A percentile compares a stretch with the other conserved stretches of the same genome.
These are phyloP conservation scores for Trichophyton schoenleinii DNA, from an alignment of 2,329 filamentous ascomycete species.

Conservation along the genomic window DNA sequence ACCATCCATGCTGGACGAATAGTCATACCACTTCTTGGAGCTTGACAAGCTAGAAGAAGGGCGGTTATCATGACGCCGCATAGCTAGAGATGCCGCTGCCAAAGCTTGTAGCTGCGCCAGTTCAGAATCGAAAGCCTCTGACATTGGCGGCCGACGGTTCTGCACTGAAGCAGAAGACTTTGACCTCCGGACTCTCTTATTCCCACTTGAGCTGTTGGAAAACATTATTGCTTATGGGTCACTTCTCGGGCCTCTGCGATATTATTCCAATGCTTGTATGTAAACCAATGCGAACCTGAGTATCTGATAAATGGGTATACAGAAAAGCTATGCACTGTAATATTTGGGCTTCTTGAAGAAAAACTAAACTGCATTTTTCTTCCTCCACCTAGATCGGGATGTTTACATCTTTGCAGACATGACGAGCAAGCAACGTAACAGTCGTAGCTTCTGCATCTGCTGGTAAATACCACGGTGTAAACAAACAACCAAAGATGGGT, in stretches of 20 bases:
- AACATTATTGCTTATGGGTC: constrained; percentile 14
- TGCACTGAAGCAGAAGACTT: constrained; percentile 30
- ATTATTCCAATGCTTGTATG: background rate
- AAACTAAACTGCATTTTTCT: background rate
- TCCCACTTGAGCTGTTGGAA: constrained; percentile 20
- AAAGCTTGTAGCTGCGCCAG: constrained; percentile 25
- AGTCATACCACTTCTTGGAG: background rate
- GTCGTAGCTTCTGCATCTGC: background rate
- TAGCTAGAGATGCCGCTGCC: constrained; percentile 32
- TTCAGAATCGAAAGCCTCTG: constrained; percentile 22
- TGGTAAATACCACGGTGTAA: background rate
- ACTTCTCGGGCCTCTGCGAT: no score
- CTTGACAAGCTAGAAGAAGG: constrained; percentile 5
- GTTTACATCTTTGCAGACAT: background rate
- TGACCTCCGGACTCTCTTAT: constrained; percentile 24
- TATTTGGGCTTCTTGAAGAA: background rate
- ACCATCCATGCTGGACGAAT: background rate
- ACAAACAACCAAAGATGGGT: background rate
- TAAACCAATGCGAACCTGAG: background rate
- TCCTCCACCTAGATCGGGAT: background rate
- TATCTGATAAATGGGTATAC: background rate
- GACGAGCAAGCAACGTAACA: background rate
- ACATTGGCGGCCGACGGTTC: constrained; percentile 15
- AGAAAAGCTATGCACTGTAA: background rate
- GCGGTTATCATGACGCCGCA: constrained; percentile 26